These are phyloP conservation scores for Zygoascus tannicola DNA, from an alignment of 805 yeast genomes.

Conservation along the genomic window DNA sequence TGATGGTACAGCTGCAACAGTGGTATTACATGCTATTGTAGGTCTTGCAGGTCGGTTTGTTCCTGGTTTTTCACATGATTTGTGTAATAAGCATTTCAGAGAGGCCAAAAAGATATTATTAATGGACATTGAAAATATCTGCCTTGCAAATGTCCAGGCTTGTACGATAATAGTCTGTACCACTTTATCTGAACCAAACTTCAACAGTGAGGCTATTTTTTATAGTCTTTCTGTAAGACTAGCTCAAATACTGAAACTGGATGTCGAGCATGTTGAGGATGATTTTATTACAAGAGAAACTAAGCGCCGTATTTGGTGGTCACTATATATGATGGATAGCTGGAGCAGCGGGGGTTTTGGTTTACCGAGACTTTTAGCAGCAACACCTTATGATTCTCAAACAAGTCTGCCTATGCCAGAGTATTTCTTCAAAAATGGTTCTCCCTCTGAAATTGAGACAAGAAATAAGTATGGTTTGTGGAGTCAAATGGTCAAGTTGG, in stretches of 20 bases:
- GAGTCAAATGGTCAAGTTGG: conserved; percentile 6
- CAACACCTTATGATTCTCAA: too few relatives aligned
- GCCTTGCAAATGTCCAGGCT: conserved; percentile 8
- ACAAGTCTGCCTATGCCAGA: conserved; percentile 4
- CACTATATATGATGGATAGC: conserved; percentile 6
- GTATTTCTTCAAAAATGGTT: neutral
- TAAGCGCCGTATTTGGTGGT: conserved; percentile 8
- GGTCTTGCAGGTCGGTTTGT: conserved; percentile 7
- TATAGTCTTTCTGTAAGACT: conserved; percentile 5
- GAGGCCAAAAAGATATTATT: conserved; percentile 1
- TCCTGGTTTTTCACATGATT: neutral
- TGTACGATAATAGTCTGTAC: neutral
- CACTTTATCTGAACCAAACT: conserved; percentile 3
- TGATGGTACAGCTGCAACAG: neutral
- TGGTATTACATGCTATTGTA: conserved; percentile 5
- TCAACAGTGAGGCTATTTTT: conserved; percentile 2
- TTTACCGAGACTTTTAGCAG: conserved; percentile 4
- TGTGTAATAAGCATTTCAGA: neutral
- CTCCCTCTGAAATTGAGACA: neutral
- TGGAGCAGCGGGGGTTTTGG: conserved; percentile 7
- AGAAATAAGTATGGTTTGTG: conserved; percentile 2
- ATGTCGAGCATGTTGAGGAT: conserved; percentile 4
- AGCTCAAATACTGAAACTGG: conserved; percentile 6
- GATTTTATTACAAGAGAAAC: conserved; percentile 5
- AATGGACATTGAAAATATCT: conserved; percentile 5